A percentile compares a stretch with the other conserved stretches of the same genome.
Evolutionary conservation across 2,329 filamentous ascomycete species (phyloP).

Genomic region (Akanthomyces muscarius): DNA sequence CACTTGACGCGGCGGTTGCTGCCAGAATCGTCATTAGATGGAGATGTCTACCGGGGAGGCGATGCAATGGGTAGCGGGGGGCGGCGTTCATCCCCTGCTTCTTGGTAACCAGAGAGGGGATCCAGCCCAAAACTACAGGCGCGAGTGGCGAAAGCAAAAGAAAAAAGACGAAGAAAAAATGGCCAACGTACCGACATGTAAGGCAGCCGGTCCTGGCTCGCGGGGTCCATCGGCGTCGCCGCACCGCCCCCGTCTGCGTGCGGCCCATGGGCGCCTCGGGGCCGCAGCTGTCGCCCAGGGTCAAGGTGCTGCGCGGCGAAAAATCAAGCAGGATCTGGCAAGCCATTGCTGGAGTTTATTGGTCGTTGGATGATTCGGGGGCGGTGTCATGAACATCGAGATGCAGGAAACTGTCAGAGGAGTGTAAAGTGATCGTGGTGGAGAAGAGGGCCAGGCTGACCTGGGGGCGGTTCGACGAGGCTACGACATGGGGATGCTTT

Average conservation of each 20-base stretch:
- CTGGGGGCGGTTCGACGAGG: neutral
- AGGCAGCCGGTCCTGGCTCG: neutral
- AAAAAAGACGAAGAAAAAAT: neutral
- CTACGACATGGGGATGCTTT: neutral
- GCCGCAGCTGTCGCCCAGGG: neutral
- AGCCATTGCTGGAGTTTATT: neutral
- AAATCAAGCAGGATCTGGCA: slow-evolving; percentile 7
- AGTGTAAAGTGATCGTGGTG: neutral
- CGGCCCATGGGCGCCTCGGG: slow-evolving; percentile 1
- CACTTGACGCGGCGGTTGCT: slow-evolving; percentile 1
- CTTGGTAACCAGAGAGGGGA: too few relatives aligned
- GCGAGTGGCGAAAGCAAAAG: too few relatives aligned
- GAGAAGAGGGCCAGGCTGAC: neutral
- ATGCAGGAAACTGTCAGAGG: neutral
- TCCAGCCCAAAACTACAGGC: too few relatives aligned
- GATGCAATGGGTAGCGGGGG: too few relatives aligned
- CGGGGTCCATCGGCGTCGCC: neutral
- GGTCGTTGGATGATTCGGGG: neutral
- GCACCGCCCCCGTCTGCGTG: neutral
- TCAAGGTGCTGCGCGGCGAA: neutral
- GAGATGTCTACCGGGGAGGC: neutral
- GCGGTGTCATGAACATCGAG: neutral
- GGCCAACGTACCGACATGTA: neutral
- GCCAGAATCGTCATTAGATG: neutral
- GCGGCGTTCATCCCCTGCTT: too few relatives aligned